Conservation (phyloP, 2,329 filamentous ascomycete species). For the Lasiodiplodia sp. region DNA sequence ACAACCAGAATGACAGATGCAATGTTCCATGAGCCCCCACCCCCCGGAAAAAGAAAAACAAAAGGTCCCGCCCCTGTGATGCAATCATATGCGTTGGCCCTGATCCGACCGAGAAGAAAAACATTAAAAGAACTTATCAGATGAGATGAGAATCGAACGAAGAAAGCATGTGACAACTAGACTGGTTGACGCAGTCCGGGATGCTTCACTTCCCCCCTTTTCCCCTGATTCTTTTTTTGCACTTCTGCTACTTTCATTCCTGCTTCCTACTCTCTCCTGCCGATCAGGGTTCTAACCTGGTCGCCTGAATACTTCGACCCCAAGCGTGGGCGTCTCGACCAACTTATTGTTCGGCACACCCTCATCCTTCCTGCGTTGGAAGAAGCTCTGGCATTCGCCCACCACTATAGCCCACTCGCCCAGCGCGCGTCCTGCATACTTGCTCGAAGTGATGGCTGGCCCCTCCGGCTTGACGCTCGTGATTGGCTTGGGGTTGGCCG, state of each 20-base stretch:
- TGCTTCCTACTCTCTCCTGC: background rate
- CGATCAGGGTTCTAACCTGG: conserved; percentile 39
- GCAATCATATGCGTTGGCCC: conserved; percentile 25
- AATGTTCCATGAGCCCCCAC: background rate
- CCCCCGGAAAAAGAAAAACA: background rate
- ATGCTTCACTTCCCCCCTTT: background rate
- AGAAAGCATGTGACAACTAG: background rate
- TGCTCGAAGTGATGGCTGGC: conserved; percentile 51
- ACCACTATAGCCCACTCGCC: conserved; percentile 81
- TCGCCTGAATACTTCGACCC: conserved; percentile 68
- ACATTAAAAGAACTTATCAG: conserved; percentile 6
- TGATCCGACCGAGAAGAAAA: conserved; percentile 1
- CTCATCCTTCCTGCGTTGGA: conserved; percentile 77
- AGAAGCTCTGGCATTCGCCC: conserved; percentile 81
- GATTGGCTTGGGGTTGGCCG: conserved; percentile 24
- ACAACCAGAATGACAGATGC: conserved; percentile 16
- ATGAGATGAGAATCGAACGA: conserved; percentile 1
- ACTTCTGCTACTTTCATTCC: background rate
- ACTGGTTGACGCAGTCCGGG: background rate
- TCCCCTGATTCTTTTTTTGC: background rate
- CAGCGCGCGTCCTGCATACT: conserved; percentile 74
- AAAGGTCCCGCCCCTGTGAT: conserved; percentile 24
- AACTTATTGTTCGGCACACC: conserved; percentile 71
- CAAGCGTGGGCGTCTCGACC: conserved; percentile 73
- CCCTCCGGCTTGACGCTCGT: conserved; percentile 44